Evolutionary conservation across 2,329 filamentous ascomycete genomes (phyloP).

Genomic region (Stachybotrys chlorohalonatus): DNA sequence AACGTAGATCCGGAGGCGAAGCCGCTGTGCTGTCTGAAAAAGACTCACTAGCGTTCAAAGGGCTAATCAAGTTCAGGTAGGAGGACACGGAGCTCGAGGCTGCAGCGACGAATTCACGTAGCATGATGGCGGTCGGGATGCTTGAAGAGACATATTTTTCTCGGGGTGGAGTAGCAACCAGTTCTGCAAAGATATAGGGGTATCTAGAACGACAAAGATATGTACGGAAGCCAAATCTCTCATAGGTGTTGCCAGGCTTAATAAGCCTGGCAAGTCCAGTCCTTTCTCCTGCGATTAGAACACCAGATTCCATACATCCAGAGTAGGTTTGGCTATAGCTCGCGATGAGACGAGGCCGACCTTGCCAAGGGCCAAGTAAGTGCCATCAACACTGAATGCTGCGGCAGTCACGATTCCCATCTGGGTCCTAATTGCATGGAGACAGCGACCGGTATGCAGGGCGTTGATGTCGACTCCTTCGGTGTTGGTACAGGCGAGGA

Average conservation of each 20-base stretch:
- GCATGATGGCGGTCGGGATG: background rate
- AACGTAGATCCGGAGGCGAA: background rate
- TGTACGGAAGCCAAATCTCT: background rate
- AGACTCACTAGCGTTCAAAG: conserved; percentile 13
- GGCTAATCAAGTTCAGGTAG: background rate
- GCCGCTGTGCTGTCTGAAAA: conserved; percentile 23
- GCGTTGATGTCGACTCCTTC: conserved; percentile 25
- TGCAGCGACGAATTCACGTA: background rate
- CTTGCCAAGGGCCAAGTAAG: conserved; percentile 19
- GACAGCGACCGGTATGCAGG: conserved; percentile 19
- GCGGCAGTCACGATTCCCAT: conserved; percentile 20
- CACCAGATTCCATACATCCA: conserved; percentile 18
- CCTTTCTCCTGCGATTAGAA: conserved; percentile 11
- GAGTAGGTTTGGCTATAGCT: conserved; percentile 12
- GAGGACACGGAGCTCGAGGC: background rate
- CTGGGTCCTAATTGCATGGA: conserved; percentile 20
- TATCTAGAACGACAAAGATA: background rate
- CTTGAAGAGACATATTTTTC: background rate
- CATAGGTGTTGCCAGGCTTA: background rate
- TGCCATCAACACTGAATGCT: conserved; percentile 19
- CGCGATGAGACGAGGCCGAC: conserved; percentile 12
- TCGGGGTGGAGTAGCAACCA: background rate
- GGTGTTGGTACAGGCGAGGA: conserved; percentile 23
- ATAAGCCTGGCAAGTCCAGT: too few relatives aligned
- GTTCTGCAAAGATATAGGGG: background rate